These are phyloP conservation scores for Mycena belliarum DNA, from an alignment of 768 basidiomycete genomes.

Conservation along the genomic window DNA sequence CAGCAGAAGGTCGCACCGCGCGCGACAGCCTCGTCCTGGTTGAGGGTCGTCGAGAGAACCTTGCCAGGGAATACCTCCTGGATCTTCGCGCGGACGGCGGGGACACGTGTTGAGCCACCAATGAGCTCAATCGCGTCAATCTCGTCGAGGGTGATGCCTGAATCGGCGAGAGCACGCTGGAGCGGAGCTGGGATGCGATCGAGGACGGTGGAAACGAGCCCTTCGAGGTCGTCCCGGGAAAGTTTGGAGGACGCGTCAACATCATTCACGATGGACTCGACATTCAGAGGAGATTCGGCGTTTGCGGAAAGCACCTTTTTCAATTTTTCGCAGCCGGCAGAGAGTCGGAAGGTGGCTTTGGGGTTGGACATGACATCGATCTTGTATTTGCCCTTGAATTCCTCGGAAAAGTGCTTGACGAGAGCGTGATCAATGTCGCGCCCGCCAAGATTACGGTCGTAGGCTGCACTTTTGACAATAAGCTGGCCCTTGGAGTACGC, in stretches of 20 bases:
- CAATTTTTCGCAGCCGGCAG: conserved; percentile 86
- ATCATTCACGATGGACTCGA: conserved; percentile 97
- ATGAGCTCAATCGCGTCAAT: conserved; percentile 92
- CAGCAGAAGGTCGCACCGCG: conserved; percentile 97
- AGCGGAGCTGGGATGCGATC: conserved; percentile 77
- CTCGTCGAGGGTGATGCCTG: conserved; percentile 79
- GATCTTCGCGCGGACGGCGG: conserved; percentile 87
- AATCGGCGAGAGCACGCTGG: conserved; percentile 75
- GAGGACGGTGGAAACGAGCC: conserved; percentile 73
- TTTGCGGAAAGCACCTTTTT: conserved; percentile 98
- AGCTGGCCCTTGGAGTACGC: conserved; percentile 95
- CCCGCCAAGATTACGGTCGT: conserved; percentile 92
- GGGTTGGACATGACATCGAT: conserved; percentile 91
- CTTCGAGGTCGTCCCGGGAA: conserved; percentile 79
- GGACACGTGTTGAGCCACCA: conserved; percentile 91
- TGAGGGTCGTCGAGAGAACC: conserved; percentile 86
- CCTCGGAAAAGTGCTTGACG: conserved; percentile 81
- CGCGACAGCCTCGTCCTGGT: conserved; percentile 96
- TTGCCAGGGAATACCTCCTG: conserved; percentile 82
- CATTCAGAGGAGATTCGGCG: conserved; percentile 81
- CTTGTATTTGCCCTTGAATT: conserved; percentile 98
- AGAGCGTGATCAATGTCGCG: conserved; percentile 95
- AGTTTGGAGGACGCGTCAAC: conserved; percentile 89
- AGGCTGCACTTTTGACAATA: conserved; percentile 82
- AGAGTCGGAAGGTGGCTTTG: conserved; percentile 91